Evolutionary conservation across 495 filamentous ascomycete genomes (phyloP), one percentile per base, ranked within the genome.

Genomic region (Podospora bellae-mahoneyi): DNA sequence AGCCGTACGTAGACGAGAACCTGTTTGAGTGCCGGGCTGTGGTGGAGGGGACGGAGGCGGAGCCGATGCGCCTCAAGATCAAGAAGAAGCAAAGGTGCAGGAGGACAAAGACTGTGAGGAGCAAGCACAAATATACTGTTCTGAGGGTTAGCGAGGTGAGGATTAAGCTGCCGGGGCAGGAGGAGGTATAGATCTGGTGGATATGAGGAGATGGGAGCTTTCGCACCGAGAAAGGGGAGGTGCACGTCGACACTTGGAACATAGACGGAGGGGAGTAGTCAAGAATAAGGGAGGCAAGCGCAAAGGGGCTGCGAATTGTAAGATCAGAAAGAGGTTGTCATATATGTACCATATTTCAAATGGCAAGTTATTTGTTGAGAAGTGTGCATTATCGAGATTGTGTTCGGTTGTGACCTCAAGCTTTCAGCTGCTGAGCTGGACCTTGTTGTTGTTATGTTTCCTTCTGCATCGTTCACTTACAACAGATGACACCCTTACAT

Each of bases 31-130:
- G 92, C 78, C 85, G 94, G 61, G 92, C 93, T 2, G 85, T 88
- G 54, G 92, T 98, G n/a, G 84, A 93, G 65, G 93, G 92, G 10
- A 87, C 90, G 32, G 96, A 98, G 79, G 80, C 84, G 39, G 95
- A 98, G 85, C 96, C 96, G 58, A 78, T 97, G 85, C 82, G 92
- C 66, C 76, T 92, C 66, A 91, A 91, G 82, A 86, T 93, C 84
- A 98, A 98, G 91, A 98, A 91, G 74, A 97, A 97, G 88, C 79
- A 89, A 79, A 88, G 95, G 82, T 86, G 89, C 75, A 83, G 96
- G 75, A 87, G 88, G 73, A 84, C 87, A 13, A 91, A 88, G 83
- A 83, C 76, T 53, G 88, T 93, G 18, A 86, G 79, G 78, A 97
- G 91, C 81, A 96, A 98, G 85, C 91, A 96, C 74, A 82, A 84